Base-by-base conservation (phyloP, 768 basidiomycete species). In the Leccinum ochraceum region DNA sequence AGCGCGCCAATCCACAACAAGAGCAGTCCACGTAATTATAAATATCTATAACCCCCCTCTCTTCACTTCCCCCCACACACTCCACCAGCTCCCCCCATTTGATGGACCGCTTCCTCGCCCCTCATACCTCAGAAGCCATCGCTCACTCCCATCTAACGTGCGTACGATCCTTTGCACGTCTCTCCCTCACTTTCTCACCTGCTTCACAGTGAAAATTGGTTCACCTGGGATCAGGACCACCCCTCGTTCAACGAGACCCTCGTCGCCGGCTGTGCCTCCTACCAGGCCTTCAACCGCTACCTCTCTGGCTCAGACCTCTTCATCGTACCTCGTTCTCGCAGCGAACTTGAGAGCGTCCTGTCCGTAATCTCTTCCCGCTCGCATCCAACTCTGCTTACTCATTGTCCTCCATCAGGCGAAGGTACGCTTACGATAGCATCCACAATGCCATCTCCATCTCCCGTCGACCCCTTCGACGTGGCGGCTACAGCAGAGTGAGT, bases 381-480 rank as follows among this genome's bases (percentile, higher is more conserved):
- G 9, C 52, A 53, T 26, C 34, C 8, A n/a, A 20, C 57, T 50
- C 17, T 26, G 57, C 64, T 66, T 8, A 66, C 42, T 54, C 42
- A 51, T 37, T 36, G 6, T 30, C 20, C 58, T 55, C 55, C 57
- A 60, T 32, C 69, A 92, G 90, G 60, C 81, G 86, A 58, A 80
- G 90, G 69, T 92, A 92, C 67, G 83, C 88, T 0, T 86, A 89
- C 67, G 90, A 92, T 63, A 84, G 86, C 11, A 90, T 93, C 57
- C 92, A 93, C 72, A 93, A 92, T 68, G 83, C 84, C 9, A 90
- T 93, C 68, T 79, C 91, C 17, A 81, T 81, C 60, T 86, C 88
- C 66, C 86, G 86, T 50, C 83, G 85, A 20, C 76, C 83, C 17
- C 77, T 91, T 16, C 81, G 85, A 61, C 79, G 82, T 1, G 76